These are phyloP conservation scores for Sugiyamaella japonica DNA, from an alignment of 1,139 yeast species.

Conservation along the genomic window DNA sequence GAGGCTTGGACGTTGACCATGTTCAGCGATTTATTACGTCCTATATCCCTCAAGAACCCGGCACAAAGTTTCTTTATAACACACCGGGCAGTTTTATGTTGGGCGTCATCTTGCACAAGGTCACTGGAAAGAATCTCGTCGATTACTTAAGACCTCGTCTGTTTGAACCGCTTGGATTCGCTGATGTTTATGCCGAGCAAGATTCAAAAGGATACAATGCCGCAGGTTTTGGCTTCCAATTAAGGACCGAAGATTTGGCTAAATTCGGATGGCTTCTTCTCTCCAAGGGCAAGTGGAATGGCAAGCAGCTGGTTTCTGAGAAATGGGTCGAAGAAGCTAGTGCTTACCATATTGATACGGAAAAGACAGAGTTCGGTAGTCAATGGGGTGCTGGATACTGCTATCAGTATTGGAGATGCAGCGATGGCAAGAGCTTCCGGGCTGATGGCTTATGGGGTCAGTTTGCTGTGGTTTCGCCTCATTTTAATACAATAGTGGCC, in stretches of 20 bases:
- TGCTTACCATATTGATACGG: conserved; percentile 18
- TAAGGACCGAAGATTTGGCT: conserved; percentile 21
- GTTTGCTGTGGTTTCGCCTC: conserved; percentile 21
- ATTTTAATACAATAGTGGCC: conserved; percentile 21
- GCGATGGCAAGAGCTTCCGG: conserved; percentile 19
- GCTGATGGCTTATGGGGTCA: conserved; percentile 26
- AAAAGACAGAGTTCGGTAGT: not conserved
- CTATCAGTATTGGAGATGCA: conserved; percentile 22
- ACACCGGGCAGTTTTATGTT: conserved; percentile 22
- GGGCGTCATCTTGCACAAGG: conserved; percentile 21
- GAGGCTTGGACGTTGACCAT: conserved; percentile 17
- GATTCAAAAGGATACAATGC: conserved; percentile 18
- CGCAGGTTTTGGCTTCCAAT: conserved; percentile 24
- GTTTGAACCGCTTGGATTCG: conserved; percentile 23
- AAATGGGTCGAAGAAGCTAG: conserved; percentile 20
- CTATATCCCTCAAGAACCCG: conserved; percentile 21
- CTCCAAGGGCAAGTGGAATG: conserved; percentile 22
- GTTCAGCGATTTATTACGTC: conserved; percentile 20
- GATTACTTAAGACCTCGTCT: conserved; percentile 23
- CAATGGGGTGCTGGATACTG: conserved; percentile 23
- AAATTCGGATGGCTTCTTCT: conserved; percentile 22
- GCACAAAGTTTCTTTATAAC: conserved; percentile 21
- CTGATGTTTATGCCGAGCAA: conserved; percentile 13
- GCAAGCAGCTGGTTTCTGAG: conserved; percentile 21
- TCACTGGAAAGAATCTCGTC: conserved; percentile 20